Evolutionary conservation across 1,284 basidiomycete species (phyloP), one percentile per base, ranked within the genome.

Genomic region (Malassezia equina): DNA sequence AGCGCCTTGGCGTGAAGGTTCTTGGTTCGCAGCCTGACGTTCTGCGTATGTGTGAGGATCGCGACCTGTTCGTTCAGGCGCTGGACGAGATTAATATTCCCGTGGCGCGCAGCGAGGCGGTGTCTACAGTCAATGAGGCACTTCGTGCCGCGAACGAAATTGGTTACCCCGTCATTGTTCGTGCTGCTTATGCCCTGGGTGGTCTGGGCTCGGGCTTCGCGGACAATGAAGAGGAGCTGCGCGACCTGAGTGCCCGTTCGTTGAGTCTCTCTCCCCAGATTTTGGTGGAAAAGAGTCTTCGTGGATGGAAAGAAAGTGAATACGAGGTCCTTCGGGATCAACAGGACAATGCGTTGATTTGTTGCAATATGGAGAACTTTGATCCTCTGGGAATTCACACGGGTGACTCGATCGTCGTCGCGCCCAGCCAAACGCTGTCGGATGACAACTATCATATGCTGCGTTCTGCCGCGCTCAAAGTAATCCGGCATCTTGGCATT

Each of bases 331-430:
- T 98, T 67, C 86, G 94, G 61, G 94, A 98, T 76, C 90, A 84
- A 66, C 89, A 89, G 50, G 90, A 98, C 67, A 75, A 71, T 56
- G 67, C 89, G 9, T 89, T 91, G 75, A 91, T 91, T 69, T 91
- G 89, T 78, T 93, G 89, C 77, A 91, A 91, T 77, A 90, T 90
- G 88, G 88, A 94, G 78, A 98, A 98, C 79, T 98, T 98, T 67
- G 94, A 98, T 75, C 94, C 94, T 19, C 84, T 98, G 59, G 94
- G 94, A 63, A 96, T 90, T 39, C 94, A 98, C 77, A 98, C 94
- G n/a, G 94, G 94, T 71, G 94, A 98, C 76, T 98, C 93, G n/a
- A 98, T 99, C 71, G 94, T 98, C 73, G 90, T 98, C 41, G 94
- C 94, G 4, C 94, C 94, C 1, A 95, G 90, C 4, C 94, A 99